Evolutionary conservation across 305 asterid species (phyloP).

Genomic region (Fraxinus paxiana): DNA sequence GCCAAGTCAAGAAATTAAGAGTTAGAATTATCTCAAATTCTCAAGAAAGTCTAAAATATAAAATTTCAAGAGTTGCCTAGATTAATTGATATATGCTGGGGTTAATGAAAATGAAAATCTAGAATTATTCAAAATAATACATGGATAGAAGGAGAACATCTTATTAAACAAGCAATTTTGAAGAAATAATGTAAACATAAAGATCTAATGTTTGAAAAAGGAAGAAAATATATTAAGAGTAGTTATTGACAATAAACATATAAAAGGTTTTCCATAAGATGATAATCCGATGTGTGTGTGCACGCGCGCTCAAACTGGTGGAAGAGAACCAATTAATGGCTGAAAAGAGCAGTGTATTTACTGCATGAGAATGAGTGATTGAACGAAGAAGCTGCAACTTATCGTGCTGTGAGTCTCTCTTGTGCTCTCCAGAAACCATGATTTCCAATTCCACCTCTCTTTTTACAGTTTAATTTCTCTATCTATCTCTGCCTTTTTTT

Average conservation of each 20-base stretch:
- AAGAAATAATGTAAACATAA: background rate
- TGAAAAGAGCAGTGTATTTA: constrained; percentile 25
- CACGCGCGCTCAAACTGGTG: background rate
- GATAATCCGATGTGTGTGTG: background rate
- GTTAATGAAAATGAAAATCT: background rate
- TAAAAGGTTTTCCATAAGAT: background rate
- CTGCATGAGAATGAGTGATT: constrained; percentile 80
- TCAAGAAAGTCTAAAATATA: background rate
- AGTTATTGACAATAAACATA: background rate
- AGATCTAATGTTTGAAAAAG: background rate
- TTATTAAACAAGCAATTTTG: background rate
- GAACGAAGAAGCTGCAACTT: constrained; percentile 84
- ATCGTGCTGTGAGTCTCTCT: constrained; percentile 47
- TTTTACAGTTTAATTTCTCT: background rate
- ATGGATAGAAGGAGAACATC: background rate
- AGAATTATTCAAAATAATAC: background rate
- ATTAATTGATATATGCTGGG: background rate
- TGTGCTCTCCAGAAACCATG: constrained; percentile 70
- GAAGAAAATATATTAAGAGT: background rate
- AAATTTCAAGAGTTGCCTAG: background rate
- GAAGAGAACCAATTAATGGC: background rate
- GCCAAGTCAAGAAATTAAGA: constrained; percentile 16
- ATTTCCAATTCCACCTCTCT: background rate
- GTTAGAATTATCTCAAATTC: background rate
- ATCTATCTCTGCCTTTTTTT: background rate